Percentiles rank a stretch among this genome's conserved stretches.
These are phyloP conservation scores for Asterella californica DNA, from an alignment of 225 moss, liverwort and hornwort species.

Conservation along the genomic window DNA sequence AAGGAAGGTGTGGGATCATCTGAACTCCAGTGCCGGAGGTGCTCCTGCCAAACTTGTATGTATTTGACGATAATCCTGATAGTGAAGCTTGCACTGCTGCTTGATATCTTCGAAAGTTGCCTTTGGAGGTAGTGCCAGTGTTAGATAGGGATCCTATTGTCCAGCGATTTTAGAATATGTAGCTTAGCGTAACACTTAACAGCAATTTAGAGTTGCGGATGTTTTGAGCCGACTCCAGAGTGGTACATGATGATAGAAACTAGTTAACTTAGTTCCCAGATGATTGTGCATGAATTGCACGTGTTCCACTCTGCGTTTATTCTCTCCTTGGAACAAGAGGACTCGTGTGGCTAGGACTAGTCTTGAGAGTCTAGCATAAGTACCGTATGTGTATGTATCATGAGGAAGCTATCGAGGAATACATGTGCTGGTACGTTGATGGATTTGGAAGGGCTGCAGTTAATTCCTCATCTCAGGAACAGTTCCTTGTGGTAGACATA, in stretches of 20 bases:
- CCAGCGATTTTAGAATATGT: constrained; percentile 2
- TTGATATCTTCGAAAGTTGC: neutral
- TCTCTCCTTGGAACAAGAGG: neutral
- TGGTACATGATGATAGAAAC: neutral
- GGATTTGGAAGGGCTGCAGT: neutral
- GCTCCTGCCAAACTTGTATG: constrained; percentile 18
- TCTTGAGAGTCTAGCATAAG: constrained; percentile 12
- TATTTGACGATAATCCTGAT: constrained; percentile 14
- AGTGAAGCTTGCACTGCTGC: neutral
- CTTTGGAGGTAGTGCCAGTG: neutral
- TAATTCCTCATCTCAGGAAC: neutral
- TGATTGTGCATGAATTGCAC: neutral
- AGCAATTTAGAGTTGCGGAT: neutral
- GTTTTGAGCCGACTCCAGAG: neutral
- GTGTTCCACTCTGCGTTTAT: neutral
- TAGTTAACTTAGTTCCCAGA: neutral
- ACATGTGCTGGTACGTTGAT: neutral
- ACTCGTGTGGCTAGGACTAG: neutral
- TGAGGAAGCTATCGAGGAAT: neutral
- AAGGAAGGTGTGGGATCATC: constrained; percentile 6
- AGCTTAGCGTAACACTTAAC: neutral
- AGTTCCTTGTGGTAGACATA: neutral
- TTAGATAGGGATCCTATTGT: neutral
- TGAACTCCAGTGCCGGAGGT: constrained; percentile 16
- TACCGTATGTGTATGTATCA: constrained; percentile 9